Base-by-base conservation (phyloP, 495 filamentous ascomycete species). In the Apodospora peruviana region DNA sequence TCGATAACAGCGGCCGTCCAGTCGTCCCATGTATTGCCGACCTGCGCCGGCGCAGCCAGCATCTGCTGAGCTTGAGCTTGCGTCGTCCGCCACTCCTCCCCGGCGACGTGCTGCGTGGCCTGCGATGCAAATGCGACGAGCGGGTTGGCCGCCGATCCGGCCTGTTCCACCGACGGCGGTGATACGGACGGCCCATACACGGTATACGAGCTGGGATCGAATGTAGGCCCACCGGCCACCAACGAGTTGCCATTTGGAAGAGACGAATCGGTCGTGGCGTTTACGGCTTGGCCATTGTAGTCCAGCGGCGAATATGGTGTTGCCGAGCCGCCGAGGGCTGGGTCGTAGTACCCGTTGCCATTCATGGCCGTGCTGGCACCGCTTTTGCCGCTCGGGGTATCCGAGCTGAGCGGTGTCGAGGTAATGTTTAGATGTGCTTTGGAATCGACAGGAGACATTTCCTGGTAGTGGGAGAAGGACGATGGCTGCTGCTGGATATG, bases 1-100 rank as follows among this genome's bases (percentile, higher is more conserved):
- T 72, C 69, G 11, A 67, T 65, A 10, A 75, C 68, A 29, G 71
- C 71, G 0, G 67, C 66, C 5, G 71, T 69, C 72, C 72, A 75
- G 50, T 74, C 68, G 8, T 74, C 65, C 71, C 71, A 75, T 1
- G 69, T 60, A 41, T 73, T 75, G 0, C 56, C 55, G n/a, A 12
- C 23, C 16, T 53, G 57, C 18, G 52, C 36, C 12, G 37, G 8
- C 37, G 37, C 37, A 8, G 37, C 37, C 18, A 18, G 7, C 52
- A 57, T 48, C 11, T 57, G 51, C 40, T 54, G 40, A 16, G 64
- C 8, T 38, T 14, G 49, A 32, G 27, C 27, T 14, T 7, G 7
- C 19, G 59, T 60, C 8, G 55, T 42, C 5, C 52, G 56, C 64
- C 64, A 65, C 38, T 58, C 56, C 1, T 61, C 56, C 21, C 38